These are phyloP conservation scores for Abrus pulchellus DNA, from an alignment of 306 rosid species.

Conservation along the genomic window DNA sequence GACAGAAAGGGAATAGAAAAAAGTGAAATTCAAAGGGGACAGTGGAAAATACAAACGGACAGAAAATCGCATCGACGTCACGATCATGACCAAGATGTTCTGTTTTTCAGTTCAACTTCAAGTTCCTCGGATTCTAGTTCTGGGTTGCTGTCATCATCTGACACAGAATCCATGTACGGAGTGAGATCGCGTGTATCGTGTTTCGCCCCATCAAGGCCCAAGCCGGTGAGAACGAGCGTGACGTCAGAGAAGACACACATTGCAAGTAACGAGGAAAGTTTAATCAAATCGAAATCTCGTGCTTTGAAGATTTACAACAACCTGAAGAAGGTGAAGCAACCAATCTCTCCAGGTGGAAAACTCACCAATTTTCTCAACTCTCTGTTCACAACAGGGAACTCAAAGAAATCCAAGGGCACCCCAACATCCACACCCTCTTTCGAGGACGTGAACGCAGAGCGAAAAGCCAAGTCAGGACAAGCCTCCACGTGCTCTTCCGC, in stretches of 20 bases:
- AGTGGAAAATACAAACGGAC: conserved; percentile 43
- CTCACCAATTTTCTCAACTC: conserved; percentile 77
- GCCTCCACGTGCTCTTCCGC: conserved; percentile 80
- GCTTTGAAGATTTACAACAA: conserved; percentile 81
- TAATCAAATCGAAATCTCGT: conserved; percentile 77
- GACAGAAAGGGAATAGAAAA: conserved; percentile 54
- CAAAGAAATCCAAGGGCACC: conserved; percentile 47
- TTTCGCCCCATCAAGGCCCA: conserved; percentile 64
- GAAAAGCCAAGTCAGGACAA: conserved; percentile 53
- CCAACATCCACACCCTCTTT: too few relatives aligned
- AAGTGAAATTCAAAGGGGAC: conserved; percentile 30
- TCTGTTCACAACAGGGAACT: conserved; percentile 58
- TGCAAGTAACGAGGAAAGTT: conserved; percentile 38
- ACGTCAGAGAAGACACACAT: conserved; percentile 37
- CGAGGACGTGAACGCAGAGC: conserved; percentile 30
- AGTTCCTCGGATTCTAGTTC: conserved; percentile 88
- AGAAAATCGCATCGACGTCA: conserved; percentile 44
- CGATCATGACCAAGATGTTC: conserved; percentile 59
- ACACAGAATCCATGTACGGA: conserved; percentile 73
- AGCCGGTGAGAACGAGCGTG: conserved; percentile 59
- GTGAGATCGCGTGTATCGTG: conserved; percentile 57
- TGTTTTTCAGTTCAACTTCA: conserved; percentile 78
- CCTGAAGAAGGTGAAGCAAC: conserved; percentile 90
- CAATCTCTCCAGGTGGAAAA: conserved; percentile 85
- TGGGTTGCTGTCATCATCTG: conserved; percentile 83